Conservation (phyloP, 2,329 filamentous ascomycete species). For the Neofusicoccum parvum region DNA sequence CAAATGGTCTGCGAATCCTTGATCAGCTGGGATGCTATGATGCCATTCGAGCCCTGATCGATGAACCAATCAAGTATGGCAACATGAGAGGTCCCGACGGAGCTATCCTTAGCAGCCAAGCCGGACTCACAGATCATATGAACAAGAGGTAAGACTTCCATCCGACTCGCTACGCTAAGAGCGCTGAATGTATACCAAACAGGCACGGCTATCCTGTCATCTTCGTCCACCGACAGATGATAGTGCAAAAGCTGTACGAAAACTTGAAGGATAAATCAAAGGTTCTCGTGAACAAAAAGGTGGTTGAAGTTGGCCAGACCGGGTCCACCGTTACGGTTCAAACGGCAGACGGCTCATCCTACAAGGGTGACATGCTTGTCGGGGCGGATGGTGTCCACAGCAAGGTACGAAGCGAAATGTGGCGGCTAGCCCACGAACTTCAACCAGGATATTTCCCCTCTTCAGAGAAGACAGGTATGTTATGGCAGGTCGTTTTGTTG, state of each 20-base stretch:
- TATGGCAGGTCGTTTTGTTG: too few relatives aligned
- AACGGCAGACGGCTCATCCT: constrained; percentile 7
- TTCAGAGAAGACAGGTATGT: too few relatives aligned
- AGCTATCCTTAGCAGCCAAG: too few relatives aligned
- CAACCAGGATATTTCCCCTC: too few relatives aligned
- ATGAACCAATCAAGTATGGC: not conserved
- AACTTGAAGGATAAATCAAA: not conserved
- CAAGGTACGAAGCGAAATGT: constrained; percentile 13
- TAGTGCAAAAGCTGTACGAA: constrained; percentile 27
- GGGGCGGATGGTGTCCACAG: constrained; percentile 20
- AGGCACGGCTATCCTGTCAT: not conserved
- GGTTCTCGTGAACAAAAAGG: not conserved
- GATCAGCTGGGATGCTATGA: constrained; percentile 15
- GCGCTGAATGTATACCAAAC: too few relatives aligned
- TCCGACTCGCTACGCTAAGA: too few relatives aligned
- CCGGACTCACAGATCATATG: too few relatives aligned
- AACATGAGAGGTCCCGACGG: not conserved
- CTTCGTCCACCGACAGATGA: constrained; percentile 21
- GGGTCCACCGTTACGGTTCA: not conserved
- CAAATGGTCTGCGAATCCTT: constrained; percentile 5
- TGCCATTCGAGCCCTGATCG: not conserved
- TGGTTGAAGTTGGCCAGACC: not conserved
- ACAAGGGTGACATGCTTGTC: constrained; percentile 14
- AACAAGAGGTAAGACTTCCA: too few relatives aligned
- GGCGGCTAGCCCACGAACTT: constrained; percentile 21